These are phyloP conservation scores for Vitis hybrid DNA, from an alignment of 177 flowering plant genomes.

Conservation along the genomic window DNA sequence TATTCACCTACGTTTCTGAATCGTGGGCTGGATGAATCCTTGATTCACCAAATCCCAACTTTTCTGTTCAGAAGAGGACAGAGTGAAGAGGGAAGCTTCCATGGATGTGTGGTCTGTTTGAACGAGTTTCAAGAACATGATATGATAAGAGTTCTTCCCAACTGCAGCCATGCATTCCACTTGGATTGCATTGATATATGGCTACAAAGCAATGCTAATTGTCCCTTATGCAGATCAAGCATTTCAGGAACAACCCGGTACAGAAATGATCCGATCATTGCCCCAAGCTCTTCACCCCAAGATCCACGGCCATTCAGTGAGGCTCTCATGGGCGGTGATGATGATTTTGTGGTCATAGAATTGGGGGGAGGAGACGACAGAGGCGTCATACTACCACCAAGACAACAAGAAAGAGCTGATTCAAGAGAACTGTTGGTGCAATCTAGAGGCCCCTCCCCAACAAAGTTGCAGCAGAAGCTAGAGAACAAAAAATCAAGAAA, in stretches of 20 bases:
- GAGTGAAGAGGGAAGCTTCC: conserved; percentile 13
- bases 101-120: conserved; percentile 52
- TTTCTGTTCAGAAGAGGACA: conserved; percentile 30
- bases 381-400: conserved; percentile 1
- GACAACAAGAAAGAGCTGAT: conserved; percentile 19
- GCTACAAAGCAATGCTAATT: conserved; percentile 53
- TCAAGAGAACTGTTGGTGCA: conserved; percentile 7
- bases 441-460: conserved; percentile 15
- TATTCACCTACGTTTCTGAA: conserved; percentile 31
- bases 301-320: conserved; percentile 18
- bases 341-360: conserved; percentile 57
- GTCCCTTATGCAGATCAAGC: conserved; percentile 60
- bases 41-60: conserved; percentile 43
- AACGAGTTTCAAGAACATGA: conserved; percentile 55
- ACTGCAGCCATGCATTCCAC: conserved; percentile 53
- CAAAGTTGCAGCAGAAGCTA: conserved; percentile 18
- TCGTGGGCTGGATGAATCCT: conserved; percentile 41
- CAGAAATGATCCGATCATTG: conserved; percentile 20
- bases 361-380: conserved; percentile 24
- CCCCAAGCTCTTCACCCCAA: conserved; percentile 38
- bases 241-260: conserved; percentile 21
- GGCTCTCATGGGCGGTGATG: conserved; percentile 36
- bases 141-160: conserved; percentile 47
- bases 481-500: conserved; percentile 21
- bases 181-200: conserved; percentile 58